Base-by-base conservation (phyloP, 345 rosid genomes). In the Melaleuca alternifolia region DNA sequence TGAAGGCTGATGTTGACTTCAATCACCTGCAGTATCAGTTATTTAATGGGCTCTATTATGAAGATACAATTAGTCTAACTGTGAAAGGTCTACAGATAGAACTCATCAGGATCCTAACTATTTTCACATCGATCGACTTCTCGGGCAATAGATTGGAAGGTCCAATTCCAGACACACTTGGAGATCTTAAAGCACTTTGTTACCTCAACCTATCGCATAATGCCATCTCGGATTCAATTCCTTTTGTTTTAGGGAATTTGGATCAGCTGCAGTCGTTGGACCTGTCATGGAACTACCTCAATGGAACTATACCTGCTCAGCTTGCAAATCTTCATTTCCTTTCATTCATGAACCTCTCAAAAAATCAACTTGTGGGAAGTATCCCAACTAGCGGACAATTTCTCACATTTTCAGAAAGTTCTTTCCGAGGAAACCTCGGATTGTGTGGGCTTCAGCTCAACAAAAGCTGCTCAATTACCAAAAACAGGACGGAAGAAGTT, bases 81-180 rank as follows among this genome's bases (percentile, higher is more conserved):
- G 44, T 41, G 87, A 94, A 92, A 86, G 94, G 94, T 30, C 75
- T 88, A n/a, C 28, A 86, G 37, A 9, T 93, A 87, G 88, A 91
- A 87, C 56, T 92, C 48, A 46, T 50, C 23, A 85, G 62, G 86
- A 85, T 85, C 57, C 82, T 85, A 10, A 85, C 50, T 26, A 20
- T 85, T 28, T 85, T 85, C 81, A 85, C 86, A 20, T 62, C 82
- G 13, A 85, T 85, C 23, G 86, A 85, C 23, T 8, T 85, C 79
- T 85, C 86, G 18, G 21, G 52, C 50, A 85, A 85, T 82, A 50
- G 41, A 30, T 56, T 62, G 20, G n/a, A 37, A 7, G 82, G 82
- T 6, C 56, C 86, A 10, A 89, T 91, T 53, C 94, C 90, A 28
- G 86, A 84, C 1, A 87, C 82, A 28, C 8, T 91, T 2, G 89